Conservation (phyloP, 1,139 yeast species). For the Yamadazyma diospyri region DNA sequence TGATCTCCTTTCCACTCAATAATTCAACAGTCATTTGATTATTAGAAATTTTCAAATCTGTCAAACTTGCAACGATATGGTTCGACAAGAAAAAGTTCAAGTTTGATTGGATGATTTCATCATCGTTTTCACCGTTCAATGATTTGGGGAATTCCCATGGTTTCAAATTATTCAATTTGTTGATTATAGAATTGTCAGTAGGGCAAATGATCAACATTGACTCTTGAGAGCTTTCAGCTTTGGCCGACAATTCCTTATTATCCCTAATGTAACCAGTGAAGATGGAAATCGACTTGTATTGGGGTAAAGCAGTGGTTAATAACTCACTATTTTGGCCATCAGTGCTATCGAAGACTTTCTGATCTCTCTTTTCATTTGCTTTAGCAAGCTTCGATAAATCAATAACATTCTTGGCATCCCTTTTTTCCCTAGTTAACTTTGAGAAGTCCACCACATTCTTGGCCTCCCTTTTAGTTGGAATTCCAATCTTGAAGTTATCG, state of each 20-base stretch:
- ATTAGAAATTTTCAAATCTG: slow-evolving; percentile 16
- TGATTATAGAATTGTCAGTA: slow-evolving; percentile 48
- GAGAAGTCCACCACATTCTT: slow-evolving; percentile 15
- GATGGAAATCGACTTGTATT: slow-evolving; percentile 41
- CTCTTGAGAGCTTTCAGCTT: slow-evolving; percentile 35
- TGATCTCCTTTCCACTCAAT: slow-evolving; percentile 42
- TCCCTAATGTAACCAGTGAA: slow-evolving; percentile 58
- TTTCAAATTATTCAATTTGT: slow-evolving; percentile 34
- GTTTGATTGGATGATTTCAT: slow-evolving; percentile 42
- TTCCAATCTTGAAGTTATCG: slow-evolving; percentile 8
- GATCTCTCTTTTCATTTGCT: slow-evolving; percentile 10
- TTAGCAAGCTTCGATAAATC: slow-evolving; percentile 8
- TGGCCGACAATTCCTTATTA: slow-evolving; percentile 36
- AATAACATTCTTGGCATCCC: slow-evolving; percentile 20
- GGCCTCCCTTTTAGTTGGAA: slow-evolving; percentile 17
- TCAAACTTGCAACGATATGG: slow-evolving; percentile 37
- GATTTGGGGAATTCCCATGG: slow-evolving; percentile 70
- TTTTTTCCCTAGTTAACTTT: slow-evolving; percentile 3
- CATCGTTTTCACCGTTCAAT: slow-evolving; percentile 33
- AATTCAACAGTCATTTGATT: slow-evolving; percentile 16
- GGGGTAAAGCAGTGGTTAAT: slow-evolving; percentile 31
- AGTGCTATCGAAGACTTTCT: slow-evolving; percentile 14
- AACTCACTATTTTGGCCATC: slow-evolving; percentile 7
- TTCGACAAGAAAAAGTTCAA: slow-evolving; percentile 49
- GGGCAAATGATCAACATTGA: slow-evolving; percentile 59